Percentiles rank a stretch among this genome's conserved stretches.
These are phyloP conservation scores for Ustilago esculenta DNA, from an alignment of 1,284 basidiomycete genomes.

Conservation along the genomic window DNA sequence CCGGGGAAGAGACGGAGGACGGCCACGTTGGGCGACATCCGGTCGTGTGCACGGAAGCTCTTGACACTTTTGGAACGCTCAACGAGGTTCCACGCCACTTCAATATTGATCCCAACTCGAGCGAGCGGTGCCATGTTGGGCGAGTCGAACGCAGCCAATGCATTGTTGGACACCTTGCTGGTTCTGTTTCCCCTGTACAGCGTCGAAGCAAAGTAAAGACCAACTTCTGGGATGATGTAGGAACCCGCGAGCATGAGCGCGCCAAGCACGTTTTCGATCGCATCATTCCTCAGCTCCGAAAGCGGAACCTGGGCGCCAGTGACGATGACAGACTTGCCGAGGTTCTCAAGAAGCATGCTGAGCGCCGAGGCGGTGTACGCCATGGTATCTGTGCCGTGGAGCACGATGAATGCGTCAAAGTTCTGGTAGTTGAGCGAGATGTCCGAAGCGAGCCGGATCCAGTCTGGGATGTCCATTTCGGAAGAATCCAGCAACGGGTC, in stretches of 20 bases:
- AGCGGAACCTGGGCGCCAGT: constrained; percentile 93
- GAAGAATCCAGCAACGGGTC: constrained; percentile 80
- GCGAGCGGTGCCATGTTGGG: constrained; percentile 87
- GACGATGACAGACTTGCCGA: constrained; percentile 85
- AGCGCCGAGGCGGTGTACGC: constrained; percentile 52
- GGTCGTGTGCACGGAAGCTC: constrained; percentile 81
- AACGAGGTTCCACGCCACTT: constrained; percentile 53
- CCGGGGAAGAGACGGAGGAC: constrained; percentile 81
- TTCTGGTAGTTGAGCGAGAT: constrained; percentile 85
- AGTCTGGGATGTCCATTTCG: constrained; percentile 78
- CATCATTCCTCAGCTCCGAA: constrained; percentile 86
- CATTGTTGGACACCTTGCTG: constrained; percentile 83
- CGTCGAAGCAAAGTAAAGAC: constrained; percentile 86
- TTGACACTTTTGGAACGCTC: constrained; percentile 79
- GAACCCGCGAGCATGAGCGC: constrained; percentile 87
- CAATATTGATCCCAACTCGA: constrained; percentile 85
- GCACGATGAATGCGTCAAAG: constrained; percentile 88
- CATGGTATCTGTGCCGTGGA: constrained; percentile 81
- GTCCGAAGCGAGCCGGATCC: constrained; percentile 87
- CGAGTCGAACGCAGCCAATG: constrained; percentile 84
- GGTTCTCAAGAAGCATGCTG: constrained; percentile 86
- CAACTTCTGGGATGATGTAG: constrained; percentile 83
- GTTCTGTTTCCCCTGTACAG: constrained; percentile 83
- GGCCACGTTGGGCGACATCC: constrained; percentile 56
- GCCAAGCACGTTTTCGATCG: constrained; percentile 72